Evolutionary conservation across 306 rosid species (phyloP).

Genomic region (Rosa chinensis): DNA sequence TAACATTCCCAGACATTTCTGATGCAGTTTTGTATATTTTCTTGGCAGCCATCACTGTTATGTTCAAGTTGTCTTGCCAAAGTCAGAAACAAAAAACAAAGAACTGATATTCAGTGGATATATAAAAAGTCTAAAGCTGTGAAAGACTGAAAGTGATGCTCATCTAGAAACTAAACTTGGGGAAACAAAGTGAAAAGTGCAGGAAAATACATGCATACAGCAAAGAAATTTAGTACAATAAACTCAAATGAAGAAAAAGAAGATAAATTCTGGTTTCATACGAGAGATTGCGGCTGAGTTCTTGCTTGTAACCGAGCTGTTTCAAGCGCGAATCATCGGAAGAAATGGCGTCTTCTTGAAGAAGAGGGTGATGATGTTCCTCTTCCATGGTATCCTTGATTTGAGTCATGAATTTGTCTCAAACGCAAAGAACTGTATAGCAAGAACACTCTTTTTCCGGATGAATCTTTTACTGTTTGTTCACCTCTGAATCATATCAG

Average conservation of each 20-base stretch:
- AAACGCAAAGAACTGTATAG: neutral
- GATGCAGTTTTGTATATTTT: neutral
- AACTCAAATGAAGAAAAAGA: neutral
- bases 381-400: conserved; percentile 6
- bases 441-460: neutral
- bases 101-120: neutral
- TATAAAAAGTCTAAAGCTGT: neutral
- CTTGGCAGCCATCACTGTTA: neutral
- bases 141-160: neutral
- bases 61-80: neutral
- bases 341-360: conserved; percentile 17
- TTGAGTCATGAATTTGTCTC: neutral
- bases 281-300: conserved; percentile 48
- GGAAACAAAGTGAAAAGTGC: neutral
- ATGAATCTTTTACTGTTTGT: neutral
- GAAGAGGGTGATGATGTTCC: conserved; percentile 21
- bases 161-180: neutral
- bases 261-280: neutral
- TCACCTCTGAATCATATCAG: neutral
- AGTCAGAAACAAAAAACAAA: neutral
- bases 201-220: neutral
- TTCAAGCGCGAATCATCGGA: conserved; percentile 32
- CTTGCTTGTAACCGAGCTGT: conserved; percentile 52
- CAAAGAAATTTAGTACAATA: neutral
- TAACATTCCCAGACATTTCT: neutral